Evolutionary conservation across 164 flowering plant genomes (phyloP).

Genomic region (Aristolochia fimbriata): DNA sequence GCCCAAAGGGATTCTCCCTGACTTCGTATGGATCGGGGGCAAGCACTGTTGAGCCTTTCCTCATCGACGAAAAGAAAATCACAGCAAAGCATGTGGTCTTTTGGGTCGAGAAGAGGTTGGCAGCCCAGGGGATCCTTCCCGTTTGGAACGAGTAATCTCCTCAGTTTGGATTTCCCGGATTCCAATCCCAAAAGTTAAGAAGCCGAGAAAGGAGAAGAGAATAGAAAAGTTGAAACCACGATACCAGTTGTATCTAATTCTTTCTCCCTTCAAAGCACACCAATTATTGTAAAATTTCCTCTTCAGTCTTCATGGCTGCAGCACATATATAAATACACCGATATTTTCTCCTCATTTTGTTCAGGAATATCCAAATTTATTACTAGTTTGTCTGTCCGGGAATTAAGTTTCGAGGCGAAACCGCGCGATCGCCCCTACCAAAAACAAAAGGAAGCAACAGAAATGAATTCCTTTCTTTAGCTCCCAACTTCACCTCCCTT

Average conservation of each 20-base stretch:
- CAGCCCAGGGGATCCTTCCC: conserved; percentile 86
- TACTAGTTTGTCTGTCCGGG: too few species aligned
- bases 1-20: conserved; percentile 77
- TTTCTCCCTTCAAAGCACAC: neutral
- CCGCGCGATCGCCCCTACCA: too few species aligned
- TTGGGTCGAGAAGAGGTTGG: conserved; percentile 89
- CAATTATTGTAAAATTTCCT: neutral
- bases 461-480: too few species aligned
- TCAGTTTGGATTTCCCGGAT: neutral
- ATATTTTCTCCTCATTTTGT: neutral
- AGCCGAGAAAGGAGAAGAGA: neutral
- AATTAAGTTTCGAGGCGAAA: too few species aligned
- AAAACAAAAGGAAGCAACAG: too few species aligned
- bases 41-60: conserved; percentile 88
- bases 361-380: too few species aligned
- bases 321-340: neutral
- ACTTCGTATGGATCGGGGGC: conserved; percentile 60
- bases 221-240: neutral
- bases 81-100: conserved; percentile 69
- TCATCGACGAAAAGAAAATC: conserved; percentile 69
- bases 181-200: neutral
- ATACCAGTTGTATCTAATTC: conserved; percentile 1
- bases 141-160: conserved; percentile 42
- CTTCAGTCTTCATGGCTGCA: neutral
- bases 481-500: too few species aligned